These are phyloP conservation scores for Seiridium unicorne DNA, from an alignment of 2,329 filamentous ascomycete species.

Conservation along the genomic window DNA sequence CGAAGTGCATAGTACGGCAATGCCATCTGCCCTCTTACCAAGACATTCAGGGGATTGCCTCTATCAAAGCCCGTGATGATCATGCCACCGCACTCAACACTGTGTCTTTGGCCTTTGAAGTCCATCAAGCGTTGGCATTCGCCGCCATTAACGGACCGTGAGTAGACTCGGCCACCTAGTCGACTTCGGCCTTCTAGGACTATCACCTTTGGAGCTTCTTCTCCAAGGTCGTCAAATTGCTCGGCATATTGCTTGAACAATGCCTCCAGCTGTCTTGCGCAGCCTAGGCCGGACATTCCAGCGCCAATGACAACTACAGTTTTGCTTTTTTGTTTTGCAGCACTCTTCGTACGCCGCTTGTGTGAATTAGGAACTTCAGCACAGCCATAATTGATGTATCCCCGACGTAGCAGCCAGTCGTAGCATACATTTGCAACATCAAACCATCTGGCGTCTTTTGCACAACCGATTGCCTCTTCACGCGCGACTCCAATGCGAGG, in stretches of 20 bases:
- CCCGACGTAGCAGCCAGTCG: slow-evolving; percentile 85
- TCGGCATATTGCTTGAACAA: slow-evolving; percentile 78
- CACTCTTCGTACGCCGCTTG: slow-evolving; percentile 37
- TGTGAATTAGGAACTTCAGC: slow-evolving; percentile 62
- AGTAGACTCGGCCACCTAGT: slow-evolving; percentile 91
- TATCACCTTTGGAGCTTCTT: slow-evolving; percentile 71
- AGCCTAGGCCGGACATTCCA: slow-evolving; percentile 90
- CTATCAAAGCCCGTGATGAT: slow-evolving; percentile 97
- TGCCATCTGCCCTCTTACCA: slow-evolving; percentile 86
- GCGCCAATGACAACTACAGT: slow-evolving; percentile 87
- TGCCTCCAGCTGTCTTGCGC: slow-evolving; percentile 87
- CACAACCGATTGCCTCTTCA: slow-evolving; percentile 87
- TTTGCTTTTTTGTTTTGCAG: slow-evolving; percentile 54
- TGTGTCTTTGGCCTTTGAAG: slow-evolving; percentile 63
- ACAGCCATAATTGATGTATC: slow-evolving; percentile 97
- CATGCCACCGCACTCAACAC: slow-evolving; percentile 96
- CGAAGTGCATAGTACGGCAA: slow-evolving; percentile 82
- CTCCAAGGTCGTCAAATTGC: slow-evolving; percentile 61
- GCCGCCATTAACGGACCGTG: slow-evolving; percentile 64
- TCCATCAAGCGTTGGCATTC: slow-evolving; percentile 47
- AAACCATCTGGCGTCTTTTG: slow-evolving; percentile 84
- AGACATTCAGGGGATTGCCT: slow-evolving; percentile 88
- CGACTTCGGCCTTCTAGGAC: slow-evolving; percentile 84
- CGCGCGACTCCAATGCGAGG: slow-evolving; percentile 78
- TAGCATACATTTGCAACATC: slow-evolving; percentile 85